Evolutionary conservation across 179 eudicot species (phyloP).

Genomic region (Corrigiola litoralis): DNA sequence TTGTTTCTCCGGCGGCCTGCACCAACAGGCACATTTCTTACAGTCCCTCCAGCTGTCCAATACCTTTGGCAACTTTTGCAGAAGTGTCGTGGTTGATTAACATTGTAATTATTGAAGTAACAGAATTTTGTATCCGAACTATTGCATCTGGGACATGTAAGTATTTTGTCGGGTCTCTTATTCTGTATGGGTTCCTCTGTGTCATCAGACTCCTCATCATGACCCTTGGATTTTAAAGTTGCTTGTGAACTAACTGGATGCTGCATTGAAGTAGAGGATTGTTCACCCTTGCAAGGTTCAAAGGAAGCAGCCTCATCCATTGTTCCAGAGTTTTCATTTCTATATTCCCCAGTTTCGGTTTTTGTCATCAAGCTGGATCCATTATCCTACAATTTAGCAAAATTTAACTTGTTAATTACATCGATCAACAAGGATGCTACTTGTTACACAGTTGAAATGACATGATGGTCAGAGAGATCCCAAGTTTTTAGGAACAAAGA

Average conservation of each 20-base stretch:
- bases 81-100: conserved; percentile 86
- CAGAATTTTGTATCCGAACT: conserved; percentile 90
- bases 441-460: no score
- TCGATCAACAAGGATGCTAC: no score
- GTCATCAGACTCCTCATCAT: conserved; percentile 30
- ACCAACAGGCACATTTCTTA: conserved; percentile 81
- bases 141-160: conserved; percentile 85
- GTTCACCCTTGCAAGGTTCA: conserved; percentile 7
- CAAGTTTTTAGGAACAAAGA: no score
- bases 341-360: conserved; percentile 12
- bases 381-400: conserved; percentile 22
- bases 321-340: conserved; percentile 2
- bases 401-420: neutral
- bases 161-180: conserved; percentile 78
- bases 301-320: conserved; percentile 17
- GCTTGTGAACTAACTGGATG: conserved; percentile 13
- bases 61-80: conserved; percentile 91
- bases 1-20: conserved; percentile 89
- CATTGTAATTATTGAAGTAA: conserved; percentile 82
- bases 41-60: conserved; percentile 94
- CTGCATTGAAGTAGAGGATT: conserved; percentile 7
- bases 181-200: conserved; percentile 39
- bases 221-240: conserved; percentile 29
- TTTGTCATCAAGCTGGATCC: conserved; percentile 19
- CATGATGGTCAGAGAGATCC: no score